phyloP scores from a whole-genome alignment of 2,329 filamentous ascomycete genomes.

The Ploettnerulaceae sp. region DNA sequence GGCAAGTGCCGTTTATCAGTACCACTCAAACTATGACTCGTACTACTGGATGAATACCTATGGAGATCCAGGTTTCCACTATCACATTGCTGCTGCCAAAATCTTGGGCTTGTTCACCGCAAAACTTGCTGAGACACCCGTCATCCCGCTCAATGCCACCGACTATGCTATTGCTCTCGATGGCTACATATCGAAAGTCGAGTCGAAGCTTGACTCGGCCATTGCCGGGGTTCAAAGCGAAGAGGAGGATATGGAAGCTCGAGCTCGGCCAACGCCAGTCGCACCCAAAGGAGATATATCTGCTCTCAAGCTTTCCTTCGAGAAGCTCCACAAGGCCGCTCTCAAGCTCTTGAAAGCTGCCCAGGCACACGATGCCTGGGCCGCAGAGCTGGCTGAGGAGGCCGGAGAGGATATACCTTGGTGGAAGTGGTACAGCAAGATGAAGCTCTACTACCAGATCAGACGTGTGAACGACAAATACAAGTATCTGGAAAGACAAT shows the following conservation, averaged over 20 bases:
- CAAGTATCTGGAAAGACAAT: conserved; percentile 76
- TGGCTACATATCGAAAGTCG: conserved; percentile 30
- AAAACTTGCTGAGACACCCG: conserved; percentile 43
- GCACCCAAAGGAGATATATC: conserved; percentile 21
- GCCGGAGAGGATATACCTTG: conserved; percentile 59
- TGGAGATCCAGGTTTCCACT: conserved; percentile 62
- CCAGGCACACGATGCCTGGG: conserved; percentile 28
- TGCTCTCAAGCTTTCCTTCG: conserved; percentile 27
- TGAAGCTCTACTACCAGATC: conserved; percentile 59
- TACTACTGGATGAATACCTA: conserved; percentile 80
- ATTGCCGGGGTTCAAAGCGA: conserved; percentile 21
- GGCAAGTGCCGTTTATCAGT: conserved; percentile 58
- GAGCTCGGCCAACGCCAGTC: conserved; percentile 24
- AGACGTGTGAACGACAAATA: conserved; percentile 71
- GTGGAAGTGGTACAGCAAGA: conserved; percentile 70
- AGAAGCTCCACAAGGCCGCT: conserved; percentile 27
- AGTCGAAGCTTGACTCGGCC: conserved; percentile 27
- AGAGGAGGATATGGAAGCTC: conserved; percentile 28
- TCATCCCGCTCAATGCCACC: conserved; percentile 48
- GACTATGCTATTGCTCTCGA: conserved; percentile 38
- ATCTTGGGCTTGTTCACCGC: conserved; percentile 47
- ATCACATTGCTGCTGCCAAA: conserved; percentile 54
- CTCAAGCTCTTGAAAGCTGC: conserved; percentile 24
- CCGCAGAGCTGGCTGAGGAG: conserved; percentile 35
- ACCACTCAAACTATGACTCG: conserved; percentile 80